Evolutionary conservation across 148 eudicot species (phyloP).

Genomic region (Polygonum aviculare): DNA sequence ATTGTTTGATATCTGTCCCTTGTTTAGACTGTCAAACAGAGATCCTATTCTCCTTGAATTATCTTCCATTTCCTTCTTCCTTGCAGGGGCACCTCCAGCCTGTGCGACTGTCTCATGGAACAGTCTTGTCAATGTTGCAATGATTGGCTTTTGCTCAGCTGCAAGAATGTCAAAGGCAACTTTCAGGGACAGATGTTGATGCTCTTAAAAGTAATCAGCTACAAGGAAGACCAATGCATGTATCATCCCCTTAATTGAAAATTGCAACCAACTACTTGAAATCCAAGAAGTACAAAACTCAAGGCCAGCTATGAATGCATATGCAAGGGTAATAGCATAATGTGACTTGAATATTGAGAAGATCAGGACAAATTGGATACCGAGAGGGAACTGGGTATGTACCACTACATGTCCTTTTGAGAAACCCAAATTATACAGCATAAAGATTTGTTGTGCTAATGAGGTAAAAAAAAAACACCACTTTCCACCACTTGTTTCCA

Average conservation of each 20-base stretch:
- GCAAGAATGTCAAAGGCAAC: constrained; percentile 22
- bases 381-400: background rate
- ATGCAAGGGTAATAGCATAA: background rate
- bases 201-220: background rate
- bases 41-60: constrained; percentile 84
- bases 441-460: background rate
- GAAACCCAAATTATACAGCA: background rate
- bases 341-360: background rate
- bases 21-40: constrained; percentile 75
- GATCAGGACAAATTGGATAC: background rate
- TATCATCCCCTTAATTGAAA: background rate
- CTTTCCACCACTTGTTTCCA: background rate
- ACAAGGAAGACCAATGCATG: background rate
- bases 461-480: background rate
- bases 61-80: constrained; percentile 85
- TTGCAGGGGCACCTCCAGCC: constrained; percentile 70
- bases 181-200: background rate
- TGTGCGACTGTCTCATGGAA: constrained; percentile 84
- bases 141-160: constrained; percentile 78
- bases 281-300: background rate
- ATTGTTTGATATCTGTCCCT: constrained; percentile 76
- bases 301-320: background rate
- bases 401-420: background rate
- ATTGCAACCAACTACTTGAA: background rate
- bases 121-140: constrained; percentile 73